Evolutionary conservation across 495 filamentous ascomycete genomes (phyloP), one percentile per base, ranked within the genome.

Genomic region (Echria macrotheca): DNA sequence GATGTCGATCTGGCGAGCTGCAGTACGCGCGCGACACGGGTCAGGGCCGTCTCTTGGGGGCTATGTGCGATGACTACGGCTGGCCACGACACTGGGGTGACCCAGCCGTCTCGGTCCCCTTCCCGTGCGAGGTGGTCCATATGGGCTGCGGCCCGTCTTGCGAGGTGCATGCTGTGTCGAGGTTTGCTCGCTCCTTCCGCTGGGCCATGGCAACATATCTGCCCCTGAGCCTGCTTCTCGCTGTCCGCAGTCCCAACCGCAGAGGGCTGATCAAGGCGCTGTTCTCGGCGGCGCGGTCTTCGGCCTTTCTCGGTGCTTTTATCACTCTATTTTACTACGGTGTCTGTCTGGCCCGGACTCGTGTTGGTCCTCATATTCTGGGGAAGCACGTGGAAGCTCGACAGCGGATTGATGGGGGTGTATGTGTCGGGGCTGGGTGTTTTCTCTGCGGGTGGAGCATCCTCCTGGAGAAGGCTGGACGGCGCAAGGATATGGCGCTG

Each of bases 91-190:
- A 66, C 46, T 91, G 85, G 80, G 91, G 88, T 9, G 86, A 96
- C 61, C 91, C 91, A 1, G 73, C 74, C 23, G 74, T 76, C 39
- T 79, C 83, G 0, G 66, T 83, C 22, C 91, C 89, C 0, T 86
- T 93, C 50, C 89, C 88, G 4, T 96, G 91, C 69, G 82, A 89
- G 66, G 69, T 96, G 57, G 87, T 95, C 18, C 91, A 96, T 59
- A 87, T 87, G 81, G 86, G 86, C 9, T 8, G 15, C 49, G 85
- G 87, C 18, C 74, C 81, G 2, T 86, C 67, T 49, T 96, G 91
- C 65, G 89, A 96, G 61, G 74, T 71, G 53, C 87, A 95, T 63
- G 87, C 87, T 7, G 37, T 85, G 5, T 75, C 72, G 23, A 79
- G 91, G 15, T 91, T 94, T 63, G 60, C 63, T 22, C 74, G 76